A percentile compares a stretch with the other conserved stretches of the same genome.
Conservation (phyloP, 139 green algal genomes). For the Closterium sp. region DNA sequence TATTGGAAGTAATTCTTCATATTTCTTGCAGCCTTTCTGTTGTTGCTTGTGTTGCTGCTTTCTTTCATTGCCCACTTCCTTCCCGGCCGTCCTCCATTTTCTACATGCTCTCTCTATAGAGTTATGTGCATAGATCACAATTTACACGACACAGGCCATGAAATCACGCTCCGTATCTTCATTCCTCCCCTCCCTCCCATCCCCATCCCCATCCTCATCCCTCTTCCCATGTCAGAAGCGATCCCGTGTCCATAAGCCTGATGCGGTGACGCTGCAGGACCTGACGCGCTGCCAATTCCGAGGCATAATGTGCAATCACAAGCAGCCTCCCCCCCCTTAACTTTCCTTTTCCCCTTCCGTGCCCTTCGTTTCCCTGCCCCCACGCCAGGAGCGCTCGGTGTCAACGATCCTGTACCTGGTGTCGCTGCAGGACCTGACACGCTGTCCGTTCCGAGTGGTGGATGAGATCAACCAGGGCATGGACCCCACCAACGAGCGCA, state of each 20-base stretch:
- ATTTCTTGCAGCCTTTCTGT: too few species aligned
- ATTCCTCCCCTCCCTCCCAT: too few species aligned
- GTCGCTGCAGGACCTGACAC: conserved; percentile 83
- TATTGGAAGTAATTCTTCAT: too few species aligned
- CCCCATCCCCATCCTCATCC: too few species aligned
- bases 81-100: too few species aligned
- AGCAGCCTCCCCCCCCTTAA: too few species aligned
- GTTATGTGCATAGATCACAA: too few species aligned
- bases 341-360: too few species aligned
- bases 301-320: conserved; percentile 53
- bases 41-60: neutral
- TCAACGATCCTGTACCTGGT: conserved; percentile 97
- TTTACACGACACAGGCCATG: too few species aligned
- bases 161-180: too few species aligned
- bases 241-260: conserved; percentile 90
- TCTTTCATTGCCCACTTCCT: too few species aligned
- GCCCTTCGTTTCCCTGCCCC: neutral
- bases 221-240: conserved; percentile 66
- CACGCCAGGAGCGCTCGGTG: conserved; percentile 78
- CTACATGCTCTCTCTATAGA: too few species aligned
- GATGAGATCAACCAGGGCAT: conserved; percentile 99
- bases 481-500: conserved; percentile 93
- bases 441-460: conserved; percentile 92
- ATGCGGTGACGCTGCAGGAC: conserved; percentile 89
- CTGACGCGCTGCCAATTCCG: conserved; percentile 88